Percentiles rank a stretch among this genome's conserved stretches.
phyloP scores from a whole-genome alignment of 305 asterid genomes.

The Fraxinus xanthoxyloides region DNA sequence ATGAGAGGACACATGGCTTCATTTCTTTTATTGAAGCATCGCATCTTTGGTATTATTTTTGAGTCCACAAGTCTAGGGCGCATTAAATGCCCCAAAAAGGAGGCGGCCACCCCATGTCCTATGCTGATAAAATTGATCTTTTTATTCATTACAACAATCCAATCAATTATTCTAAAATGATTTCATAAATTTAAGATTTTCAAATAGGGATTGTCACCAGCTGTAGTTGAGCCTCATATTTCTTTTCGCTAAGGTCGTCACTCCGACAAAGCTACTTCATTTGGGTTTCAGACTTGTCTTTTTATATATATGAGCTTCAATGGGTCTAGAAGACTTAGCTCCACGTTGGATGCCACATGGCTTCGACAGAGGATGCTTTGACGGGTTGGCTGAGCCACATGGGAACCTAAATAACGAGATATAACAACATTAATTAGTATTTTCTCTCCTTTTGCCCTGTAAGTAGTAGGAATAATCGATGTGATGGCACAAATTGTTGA shows the following conservation, averaged over 20 bases:
- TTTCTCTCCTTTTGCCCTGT: too few species aligned
- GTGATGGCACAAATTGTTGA: too few species aligned
- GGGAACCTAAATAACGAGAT: neutral
- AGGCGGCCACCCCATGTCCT: neutral
- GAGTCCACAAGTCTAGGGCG: neutral
- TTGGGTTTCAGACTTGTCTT: neutral
- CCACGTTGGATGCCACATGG: neutral
- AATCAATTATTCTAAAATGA: neutral
- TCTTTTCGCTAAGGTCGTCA: neutral
- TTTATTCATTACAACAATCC: neutral
- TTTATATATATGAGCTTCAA: neutral
- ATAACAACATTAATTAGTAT: too few species aligned
- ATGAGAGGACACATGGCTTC: neutral
- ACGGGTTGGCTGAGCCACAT: neutral
- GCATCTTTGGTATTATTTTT: neutral
- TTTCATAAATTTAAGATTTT: neutral
- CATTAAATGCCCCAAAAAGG: neutral
- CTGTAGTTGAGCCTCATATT: neutral
- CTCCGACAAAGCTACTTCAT: neutral
- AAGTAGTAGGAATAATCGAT: too few species aligned
- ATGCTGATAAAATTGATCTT: neutral
- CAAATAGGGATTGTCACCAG: neutral
- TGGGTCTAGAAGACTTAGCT: neutral
- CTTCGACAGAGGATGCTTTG: neutral
- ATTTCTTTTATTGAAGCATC: too few species aligned